Base-by-base conservation (phyloP, 441 rosid species). In the Eruca vesicaria region DNA sequence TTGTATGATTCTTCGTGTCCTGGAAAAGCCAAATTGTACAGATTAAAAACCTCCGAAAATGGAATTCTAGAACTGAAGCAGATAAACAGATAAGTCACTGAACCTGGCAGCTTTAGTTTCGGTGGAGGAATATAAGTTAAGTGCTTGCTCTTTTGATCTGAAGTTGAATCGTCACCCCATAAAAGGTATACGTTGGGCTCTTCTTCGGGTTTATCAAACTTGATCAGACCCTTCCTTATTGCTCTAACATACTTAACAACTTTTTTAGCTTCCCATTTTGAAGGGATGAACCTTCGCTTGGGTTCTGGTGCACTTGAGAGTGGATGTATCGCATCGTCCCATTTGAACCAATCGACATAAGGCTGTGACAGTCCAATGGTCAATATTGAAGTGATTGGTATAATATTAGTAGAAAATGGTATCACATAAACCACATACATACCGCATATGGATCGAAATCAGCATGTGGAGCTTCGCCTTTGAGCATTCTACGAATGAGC, bases 231-330 rank as follows among this genome's bases (percentile, higher is more conserved):
- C 79, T 88, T 83, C 55, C 99, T 91, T 78, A 91, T 90, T 67
- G 90, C 91, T 83, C 97, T 86, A 67, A 87, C 88, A 67, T 78
- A 83, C 78, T 85, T 78, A 38, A 92, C 84, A 79, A 95, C 97
- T 90, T 76, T 89, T 79, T 90, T 91, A 68, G 86, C 86, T 81
- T 96, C 97, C 95, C 91, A 93, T 78, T 87, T 93, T n/a, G 99
- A 96, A 70, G 97, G 98, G 62, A 87, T 84, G 74, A 96, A 93
- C 50, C 97, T 85, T 76, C 97, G 85, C 81, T 93, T 96, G 53
- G 99, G 98, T 76, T 95, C 98, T 14, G 97, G 98, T 31, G 99
- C 99, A 86, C 88, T 90, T 75, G 99, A 93, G 56, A 95, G 78
- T 55, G 98, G 99, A 81, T 91, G 99, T 79, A 81, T 85, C 1